Conservation (phyloP, 1,139 yeast genomes). For the Saccharomyces hybrid region DNA sequence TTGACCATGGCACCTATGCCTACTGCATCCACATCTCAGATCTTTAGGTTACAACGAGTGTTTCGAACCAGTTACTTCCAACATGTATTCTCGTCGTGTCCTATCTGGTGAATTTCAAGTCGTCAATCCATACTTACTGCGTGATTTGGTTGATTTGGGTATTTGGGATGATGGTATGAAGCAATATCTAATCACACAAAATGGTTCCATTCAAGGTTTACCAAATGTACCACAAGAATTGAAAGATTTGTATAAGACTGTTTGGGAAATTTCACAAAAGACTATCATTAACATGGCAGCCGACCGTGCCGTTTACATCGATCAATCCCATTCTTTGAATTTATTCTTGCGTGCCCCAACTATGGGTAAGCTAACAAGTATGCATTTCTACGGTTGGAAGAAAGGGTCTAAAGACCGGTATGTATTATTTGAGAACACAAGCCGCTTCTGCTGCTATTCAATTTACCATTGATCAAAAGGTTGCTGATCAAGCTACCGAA, state of each 20-base stretch:
- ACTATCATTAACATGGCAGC: slow-evolving; percentile 88
- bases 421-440: slow-evolving; percentile 92
- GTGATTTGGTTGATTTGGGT: slow-evolving; percentile 75
- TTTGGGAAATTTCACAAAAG: slow-evolving; percentile 93
- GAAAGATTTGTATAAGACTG: slow-evolving; percentile 79
- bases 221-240: slow-evolving; percentile 68
- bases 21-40: slow-evolving; percentile 91
- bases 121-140: slow-evolving; percentile 73
- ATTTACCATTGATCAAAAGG: slow-evolving; percentile 56
- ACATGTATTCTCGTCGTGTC: slow-evolving; percentile 78
- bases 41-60: slow-evolving; percentile 83
- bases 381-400: slow-evolving; percentile 97
- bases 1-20: slow-evolving; percentile 90
- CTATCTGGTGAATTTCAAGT: slow-evolving; percentile 83
- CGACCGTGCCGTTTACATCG: slow-evolving; percentile 86
- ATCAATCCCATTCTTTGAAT: slow-evolving; percentile 87
- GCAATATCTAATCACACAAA: slow-evolving; percentile 63
- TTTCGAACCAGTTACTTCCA: slow-evolving; percentile 85
- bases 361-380: slow-evolving; percentile 83
- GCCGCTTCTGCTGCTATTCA: slow-evolving; percentile 90
- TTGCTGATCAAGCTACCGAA: slow-evolving; percentile 43
- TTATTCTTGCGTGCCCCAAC: slow-evolving; percentile 76
- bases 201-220: slow-evolving; percentile 80
- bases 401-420: slow-evolving; percentile 97
- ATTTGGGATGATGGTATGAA: slow-evolving; percentile 76